A percentile compares a stretch with the other conserved stretches of the same genome.
These are phyloP conservation scores for Vanilla planifolia DNA, from an alignment of 106 monocot genomes.

Conservation along the genomic window DNA sequence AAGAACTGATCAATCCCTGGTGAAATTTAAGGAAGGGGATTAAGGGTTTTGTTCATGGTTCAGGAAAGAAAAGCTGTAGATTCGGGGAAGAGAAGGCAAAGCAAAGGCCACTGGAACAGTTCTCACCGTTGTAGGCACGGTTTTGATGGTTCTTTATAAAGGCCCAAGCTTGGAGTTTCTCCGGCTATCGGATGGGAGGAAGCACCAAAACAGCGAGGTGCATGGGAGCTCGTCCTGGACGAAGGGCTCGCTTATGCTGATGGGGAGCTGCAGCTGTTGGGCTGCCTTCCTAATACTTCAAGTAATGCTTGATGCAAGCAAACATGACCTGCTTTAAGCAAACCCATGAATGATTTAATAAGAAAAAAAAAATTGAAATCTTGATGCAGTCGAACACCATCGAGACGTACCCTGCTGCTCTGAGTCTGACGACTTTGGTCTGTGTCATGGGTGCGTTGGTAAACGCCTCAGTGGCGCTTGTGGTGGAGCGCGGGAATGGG, in stretches of 20 bases:
- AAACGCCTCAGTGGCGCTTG: slow-evolving; percentile 7
- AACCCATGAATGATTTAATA: background rate
- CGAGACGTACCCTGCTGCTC: slow-evolving; percentile 10
- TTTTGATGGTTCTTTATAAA: slow-evolving; percentile 71
- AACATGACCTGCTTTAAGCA: too few species aligned
- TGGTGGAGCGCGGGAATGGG: slow-evolving; percentile 3
- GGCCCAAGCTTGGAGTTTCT: slow-evolving; percentile 49
- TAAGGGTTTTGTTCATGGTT: too few species aligned
- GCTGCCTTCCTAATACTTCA: slow-evolving; percentile 9
- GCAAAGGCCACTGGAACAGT: slow-evolving; percentile 67
- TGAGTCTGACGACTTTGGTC: slow-evolving; percentile 12
- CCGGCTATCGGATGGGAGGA: slow-evolving; percentile 23
- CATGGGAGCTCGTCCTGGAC: background rate
- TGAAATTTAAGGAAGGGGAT: too few species aligned
- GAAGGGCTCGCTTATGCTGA: background rate
- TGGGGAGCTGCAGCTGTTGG: slow-evolving; percentile 2
- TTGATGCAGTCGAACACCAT: slow-evolving; percentile 14
- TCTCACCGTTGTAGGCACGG: slow-evolving; percentile 54
- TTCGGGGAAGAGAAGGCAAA: slow-evolving; percentile 31
- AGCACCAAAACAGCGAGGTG: slow-evolving; percentile 7
- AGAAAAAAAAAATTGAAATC: background rate
- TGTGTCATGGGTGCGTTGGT: slow-evolving; percentile 14
- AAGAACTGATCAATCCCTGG: too few species aligned
- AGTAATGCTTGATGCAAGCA: too few species aligned
- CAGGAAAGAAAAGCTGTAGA: slow-evolving; percentile 61